These are phyloP conservation scores for Blastosporella zonata DNA, from an alignment of 1,284 basidiomycete species.

Conservation along the genomic window DNA sequence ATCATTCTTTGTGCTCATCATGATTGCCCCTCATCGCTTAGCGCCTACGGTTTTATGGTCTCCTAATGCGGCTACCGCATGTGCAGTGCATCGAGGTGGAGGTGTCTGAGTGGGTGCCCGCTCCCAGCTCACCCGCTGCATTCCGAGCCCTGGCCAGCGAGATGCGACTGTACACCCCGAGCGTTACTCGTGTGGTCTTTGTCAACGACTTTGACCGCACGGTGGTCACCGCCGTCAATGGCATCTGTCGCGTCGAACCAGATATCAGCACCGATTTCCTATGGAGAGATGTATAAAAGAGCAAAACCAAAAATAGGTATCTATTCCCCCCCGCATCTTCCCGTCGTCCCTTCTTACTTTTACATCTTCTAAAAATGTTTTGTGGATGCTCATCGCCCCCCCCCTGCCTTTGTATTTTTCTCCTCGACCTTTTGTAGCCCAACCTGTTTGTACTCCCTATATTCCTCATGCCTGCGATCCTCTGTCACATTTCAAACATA, in stretches of 20 bases:
- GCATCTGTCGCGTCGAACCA: constrained; percentile 38
- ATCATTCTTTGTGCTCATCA: not conserved
- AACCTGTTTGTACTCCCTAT: constrained; percentile 8
- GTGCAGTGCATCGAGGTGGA: constrained; percentile 60
- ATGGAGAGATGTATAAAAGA: constrained; percentile 49
- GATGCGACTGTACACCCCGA: constrained; percentile 54
- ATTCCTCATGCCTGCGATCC: not conserved
- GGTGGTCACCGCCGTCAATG: constrained; percentile 42
- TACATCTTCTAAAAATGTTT: not conserved
- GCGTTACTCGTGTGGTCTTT: constrained; percentile 49
- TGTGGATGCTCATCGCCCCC: not conserved
- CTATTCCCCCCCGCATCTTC: constrained; percentile 1
- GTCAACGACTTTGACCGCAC: constrained; percentile 60
- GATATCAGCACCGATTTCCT: constrained; percentile 43
- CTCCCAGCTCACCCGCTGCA: constrained; percentile 47
- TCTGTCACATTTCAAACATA: not conserved
- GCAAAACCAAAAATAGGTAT: not conserved
- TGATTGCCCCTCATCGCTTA: constrained; percentile 24
- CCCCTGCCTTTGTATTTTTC: constrained; percentile 1
- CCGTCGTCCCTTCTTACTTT: not conserved
- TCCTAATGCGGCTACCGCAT: constrained; percentile 47
- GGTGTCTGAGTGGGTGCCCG: constrained; percentile 59
- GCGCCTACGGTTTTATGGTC: constrained; percentile 59
- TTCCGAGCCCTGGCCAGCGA: constrained; percentile 56
- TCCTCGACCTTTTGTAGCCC: constrained; percentile 11